Conservation (phyloP, 75 land plant species). For the Pinus taeda region DNA sequence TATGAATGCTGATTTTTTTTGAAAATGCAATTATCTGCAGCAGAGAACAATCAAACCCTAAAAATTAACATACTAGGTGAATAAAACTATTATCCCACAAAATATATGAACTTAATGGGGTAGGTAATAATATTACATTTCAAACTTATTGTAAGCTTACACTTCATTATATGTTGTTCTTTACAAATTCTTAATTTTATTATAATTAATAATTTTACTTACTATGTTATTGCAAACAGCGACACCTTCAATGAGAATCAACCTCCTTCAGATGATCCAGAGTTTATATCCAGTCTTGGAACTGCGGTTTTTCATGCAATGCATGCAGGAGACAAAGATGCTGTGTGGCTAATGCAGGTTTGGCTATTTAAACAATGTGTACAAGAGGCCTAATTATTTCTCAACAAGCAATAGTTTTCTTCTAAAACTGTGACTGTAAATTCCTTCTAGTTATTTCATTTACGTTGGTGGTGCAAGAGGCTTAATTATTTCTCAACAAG, state of each 20-base stretch:
- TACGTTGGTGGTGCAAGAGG: not conserved
- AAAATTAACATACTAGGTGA: not conserved
- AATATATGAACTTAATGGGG: not conserved
- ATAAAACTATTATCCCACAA: not conserved
- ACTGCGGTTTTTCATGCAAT: slow-evolving; percentile 85
- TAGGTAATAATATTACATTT: no score
- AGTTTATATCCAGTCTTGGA: slow-evolving; percentile 82
- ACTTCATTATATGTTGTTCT: not conserved
- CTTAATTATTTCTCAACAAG: not conserved
- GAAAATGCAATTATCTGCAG: no score
- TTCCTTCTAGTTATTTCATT: not conserved
- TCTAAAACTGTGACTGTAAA: not conserved
- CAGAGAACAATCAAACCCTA: no score
- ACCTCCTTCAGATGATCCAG: slow-evolving; percentile 87
- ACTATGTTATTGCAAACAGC: slow-evolving; percentile 31
- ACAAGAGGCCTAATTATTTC: not conserved
- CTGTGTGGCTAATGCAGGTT: slow-evolving; percentile 98
- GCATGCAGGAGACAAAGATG: slow-evolving; percentile 75
- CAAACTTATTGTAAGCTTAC: not conserved
- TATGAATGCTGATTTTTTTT: no score
- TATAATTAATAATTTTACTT: not conserved
- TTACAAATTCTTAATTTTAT: not conserved
- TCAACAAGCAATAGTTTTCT: not conserved
- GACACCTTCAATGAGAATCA: slow-evolving; percentile 96
- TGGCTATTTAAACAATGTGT: not conserved